These are phyloP conservation scores for Teunomyces tritomae DNA, from an alignment of 805 yeast genomes.

Conservation along the genomic window DNA sequence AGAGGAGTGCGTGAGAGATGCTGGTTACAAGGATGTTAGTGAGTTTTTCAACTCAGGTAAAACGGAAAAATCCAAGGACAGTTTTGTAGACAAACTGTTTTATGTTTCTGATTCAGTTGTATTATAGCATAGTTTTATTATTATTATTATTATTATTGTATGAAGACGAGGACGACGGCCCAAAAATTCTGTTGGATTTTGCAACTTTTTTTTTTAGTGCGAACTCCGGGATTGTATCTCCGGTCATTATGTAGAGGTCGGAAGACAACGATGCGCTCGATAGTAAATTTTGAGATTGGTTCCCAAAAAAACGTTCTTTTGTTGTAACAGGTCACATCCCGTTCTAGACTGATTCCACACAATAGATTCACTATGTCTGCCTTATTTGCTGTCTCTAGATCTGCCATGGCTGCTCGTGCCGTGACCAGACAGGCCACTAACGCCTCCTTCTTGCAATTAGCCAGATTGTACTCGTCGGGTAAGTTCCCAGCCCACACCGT, in stretches of 20 bases:
- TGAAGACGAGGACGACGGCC: background rate
- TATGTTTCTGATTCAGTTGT: background rate
- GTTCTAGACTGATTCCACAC: slow-evolving; percentile 1
- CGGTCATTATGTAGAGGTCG: slow-evolving; percentile 12
- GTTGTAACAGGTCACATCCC: slow-evolving; percentile 1
- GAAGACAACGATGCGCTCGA: slow-evolving; percentile 29
- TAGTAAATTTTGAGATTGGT: slow-evolving; percentile 3
- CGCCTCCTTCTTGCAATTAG: slow-evolving; percentile 26
- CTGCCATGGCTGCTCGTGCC: slow-evolving; percentile 25
- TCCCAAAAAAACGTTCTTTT: slow-evolving; percentile 3
- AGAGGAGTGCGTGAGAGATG: slow-evolving; percentile 39
- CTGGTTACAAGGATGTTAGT: slow-evolving; percentile 28
- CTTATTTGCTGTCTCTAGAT: slow-evolving; percentile 34
- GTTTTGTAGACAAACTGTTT: slow-evolving; percentile 1
- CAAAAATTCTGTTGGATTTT: slow-evolving; percentile 2
- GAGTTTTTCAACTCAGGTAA: slow-evolving; percentile 13
- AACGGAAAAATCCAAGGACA: background rate
- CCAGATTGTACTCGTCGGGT: slow-evolving; percentile 41
- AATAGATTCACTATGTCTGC: slow-evolving; percentile 26
- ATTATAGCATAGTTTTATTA: background rate
- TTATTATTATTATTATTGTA: too few species aligned
- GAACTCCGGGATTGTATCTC: slow-evolving; percentile 3
- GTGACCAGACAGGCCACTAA: slow-evolving; percentile 9
- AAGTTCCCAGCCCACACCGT: slow-evolving; percentile 80
- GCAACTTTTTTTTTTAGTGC: slow-evolving; percentile 2